phyloP scores from a whole-genome alignment of 73 alveolate genomes.

The Paramecium sexaurelia region DNA sequence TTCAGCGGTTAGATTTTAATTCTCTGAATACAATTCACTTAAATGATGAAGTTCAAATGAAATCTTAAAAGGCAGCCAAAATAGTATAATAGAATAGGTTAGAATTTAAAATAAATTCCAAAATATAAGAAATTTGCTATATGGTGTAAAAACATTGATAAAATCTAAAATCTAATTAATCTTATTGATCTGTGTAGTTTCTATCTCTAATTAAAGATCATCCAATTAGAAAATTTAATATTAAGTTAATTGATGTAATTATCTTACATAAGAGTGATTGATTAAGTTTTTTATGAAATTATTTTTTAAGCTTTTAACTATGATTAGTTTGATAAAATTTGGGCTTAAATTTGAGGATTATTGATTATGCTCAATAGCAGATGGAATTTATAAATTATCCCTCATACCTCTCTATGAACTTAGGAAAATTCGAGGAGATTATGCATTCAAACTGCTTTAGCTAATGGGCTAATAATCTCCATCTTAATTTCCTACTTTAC shows the following conservation, averaged over 20 bases:
- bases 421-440: too few relatives aligned
- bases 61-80: slow-evolving; percentile 51
- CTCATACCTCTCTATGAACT: too few relatives aligned
- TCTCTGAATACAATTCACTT: background rate
- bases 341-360: background rate
- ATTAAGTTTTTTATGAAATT: background rate
- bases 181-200: background rate
- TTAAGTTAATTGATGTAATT: background rate
- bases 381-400: too few relatives aligned
- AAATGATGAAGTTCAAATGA: background rate
- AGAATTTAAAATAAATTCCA: slow-evolving; percentile 1
- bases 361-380: too few relatives aligned
- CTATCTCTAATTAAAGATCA: background rate
- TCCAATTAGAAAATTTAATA: background rate
- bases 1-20: background rate
- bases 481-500: too few relatives aligned
- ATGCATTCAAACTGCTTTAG: too few relatives aligned
- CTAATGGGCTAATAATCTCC: too few relatives aligned
- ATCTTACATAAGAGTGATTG: background rate
- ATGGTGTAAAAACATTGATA: too few relatives aligned
- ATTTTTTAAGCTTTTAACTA: background rate
- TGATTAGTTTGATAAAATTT: background rate
- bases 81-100: background rate
- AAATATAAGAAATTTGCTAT: background rate
- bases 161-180: background rate